A percentile compares a stretch with the other conserved stretches of the same genome.
Conservation (phyloP, 1,139 yeast species). For the Yamadazyma sp. region DNA sequence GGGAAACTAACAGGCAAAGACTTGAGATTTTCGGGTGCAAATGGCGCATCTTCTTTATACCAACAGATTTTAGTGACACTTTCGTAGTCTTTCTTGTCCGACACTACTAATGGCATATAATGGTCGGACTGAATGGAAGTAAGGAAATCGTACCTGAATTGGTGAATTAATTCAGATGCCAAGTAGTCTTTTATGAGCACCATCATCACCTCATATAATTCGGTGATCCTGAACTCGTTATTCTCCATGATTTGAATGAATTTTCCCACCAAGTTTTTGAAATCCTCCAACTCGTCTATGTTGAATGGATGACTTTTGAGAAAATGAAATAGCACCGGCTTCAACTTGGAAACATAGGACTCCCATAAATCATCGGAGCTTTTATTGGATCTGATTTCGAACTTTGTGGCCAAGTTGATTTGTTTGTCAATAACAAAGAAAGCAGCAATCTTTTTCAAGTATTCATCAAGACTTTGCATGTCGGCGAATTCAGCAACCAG, state of each 20-base stretch:
- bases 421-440: constrained; percentile 76
- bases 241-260: constrained; percentile 79
- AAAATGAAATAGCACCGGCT: constrained; percentile 50
- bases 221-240: constrained; percentile 59
- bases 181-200: constrained; percentile 58
- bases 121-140: constrained; percentile 74
- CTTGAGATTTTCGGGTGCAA: constrained; percentile 36
- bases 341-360: constrained; percentile 57
- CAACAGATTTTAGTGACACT: constrained; percentile 66
- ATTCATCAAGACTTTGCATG: constrained; percentile 40
- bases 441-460: constrained; percentile 67
- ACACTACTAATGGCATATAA: constrained; percentile 81
- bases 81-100: constrained; percentile 58
- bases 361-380: constrained; percentile 80
- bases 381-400: constrained; percentile 51
- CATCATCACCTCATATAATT: constrained; percentile 63
- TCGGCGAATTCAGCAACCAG: constrained; percentile 23
- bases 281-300: constrained; percentile 33
- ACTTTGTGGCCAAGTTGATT: constrained; percentile 57
- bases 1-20: constrained; percentile 75
- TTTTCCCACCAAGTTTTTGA: constrained; percentile 63
- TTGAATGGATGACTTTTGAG: constrained; percentile 30
- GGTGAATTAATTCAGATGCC: constrained; percentile 53
- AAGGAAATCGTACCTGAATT: constrained; percentile 62
- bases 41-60: constrained; percentile 57